Evolutionary conservation across 2,329 filamentous ascomycete genomes (phyloP).

Genomic region (Stemphylium vesicarium): DNA sequence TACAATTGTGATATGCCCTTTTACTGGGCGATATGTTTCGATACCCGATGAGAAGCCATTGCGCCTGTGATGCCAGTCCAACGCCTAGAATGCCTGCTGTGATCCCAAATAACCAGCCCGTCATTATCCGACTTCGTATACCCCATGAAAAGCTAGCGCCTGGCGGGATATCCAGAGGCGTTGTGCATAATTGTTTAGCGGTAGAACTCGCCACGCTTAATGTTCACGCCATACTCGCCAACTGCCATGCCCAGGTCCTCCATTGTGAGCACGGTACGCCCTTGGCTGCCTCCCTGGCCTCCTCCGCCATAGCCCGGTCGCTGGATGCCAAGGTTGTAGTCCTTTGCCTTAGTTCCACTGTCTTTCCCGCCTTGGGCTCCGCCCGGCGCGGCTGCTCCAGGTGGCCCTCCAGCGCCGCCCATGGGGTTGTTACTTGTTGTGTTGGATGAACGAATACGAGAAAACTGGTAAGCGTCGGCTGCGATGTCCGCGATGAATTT

Average conservation of each 20-base stretch:
- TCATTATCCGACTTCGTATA: slow-evolving; percentile 1
- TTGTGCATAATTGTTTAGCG: slow-evolving; percentile 57
- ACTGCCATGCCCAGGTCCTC: slow-evolving; percentile 98
- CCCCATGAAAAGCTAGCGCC: neutral
- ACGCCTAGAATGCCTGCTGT: slow-evolving; percentile 37
- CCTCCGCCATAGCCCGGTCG: slow-evolving; percentile 72
- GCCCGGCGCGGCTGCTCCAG: slow-evolving; percentile 61
- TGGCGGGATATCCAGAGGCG: neutral
- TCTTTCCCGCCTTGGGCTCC: slow-evolving; percentile 61
- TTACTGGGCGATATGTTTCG: slow-evolving; percentile 18
- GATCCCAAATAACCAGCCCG: slow-evolving; percentile 1
- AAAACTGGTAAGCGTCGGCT: slow-evolving; percentile 97
- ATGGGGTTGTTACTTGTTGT: slow-evolving; percentile 90
- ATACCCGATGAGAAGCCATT: slow-evolving; percentile 17
- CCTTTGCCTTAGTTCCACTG: slow-evolving; percentile 51
- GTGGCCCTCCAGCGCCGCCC: slow-evolving; percentile 73
- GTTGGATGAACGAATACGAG: slow-evolving; percentile 91
- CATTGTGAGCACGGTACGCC: slow-evolving; percentile 95
- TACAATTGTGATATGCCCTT: slow-evolving; percentile 37
- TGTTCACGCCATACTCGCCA: slow-evolving; percentile 95
- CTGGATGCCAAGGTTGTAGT: slow-evolving; percentile 56
- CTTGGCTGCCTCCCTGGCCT: slow-evolving; percentile 85
- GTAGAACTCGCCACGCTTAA: slow-evolving; percentile 98
- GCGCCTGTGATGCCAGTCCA: slow-evolving; percentile 29
- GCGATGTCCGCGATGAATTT: slow-evolving; percentile 99